Evolutionary conservation across 306 rosid genomes (phyloP).

Genomic region (Amphicarpaea edgeworthii): DNA sequence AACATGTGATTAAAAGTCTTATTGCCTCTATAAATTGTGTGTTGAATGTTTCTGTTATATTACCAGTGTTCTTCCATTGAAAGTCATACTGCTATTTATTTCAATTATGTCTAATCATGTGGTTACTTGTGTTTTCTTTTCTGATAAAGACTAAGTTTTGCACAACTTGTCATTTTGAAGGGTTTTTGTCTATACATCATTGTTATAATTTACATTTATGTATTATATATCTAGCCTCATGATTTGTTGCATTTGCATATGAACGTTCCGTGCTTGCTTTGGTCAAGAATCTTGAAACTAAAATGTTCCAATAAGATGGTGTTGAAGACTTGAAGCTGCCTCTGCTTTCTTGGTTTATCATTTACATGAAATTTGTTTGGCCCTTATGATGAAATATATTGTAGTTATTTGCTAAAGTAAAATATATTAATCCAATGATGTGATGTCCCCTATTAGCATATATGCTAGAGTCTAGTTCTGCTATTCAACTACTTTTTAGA

Average conservation of each 20-base stretch:
- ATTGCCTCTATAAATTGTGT: constrained; percentile 14
- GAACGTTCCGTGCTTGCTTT: neutral
- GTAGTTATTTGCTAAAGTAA: constrained; percentile 28
- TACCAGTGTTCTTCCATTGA: constrained; percentile 19
- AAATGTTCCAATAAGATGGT: constrained; percentile 20
- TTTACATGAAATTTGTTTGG: neutral
- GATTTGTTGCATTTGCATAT: constrained; percentile 30
- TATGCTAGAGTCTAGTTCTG: constrained; percentile 26
- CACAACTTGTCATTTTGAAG: neutral
- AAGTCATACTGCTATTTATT: constrained; percentile 29
- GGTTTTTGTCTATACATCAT: too few relatives aligned
- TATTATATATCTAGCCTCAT: neutral
- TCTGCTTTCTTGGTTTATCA: constrained; percentile 7
- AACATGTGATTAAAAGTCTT: constrained; percentile 1
- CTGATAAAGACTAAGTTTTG: neutral
- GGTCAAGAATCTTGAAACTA: constrained; percentile 27
- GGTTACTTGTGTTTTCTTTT: constrained; percentile 24
- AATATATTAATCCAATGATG: constrained; percentile 10
- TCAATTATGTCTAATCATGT: constrained; percentile 7
- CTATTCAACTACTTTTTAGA: constrained; percentile 22
- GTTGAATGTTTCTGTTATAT: constrained; percentile 27
- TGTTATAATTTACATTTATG: too few relatives aligned
- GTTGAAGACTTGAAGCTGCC: constrained; percentile 30
- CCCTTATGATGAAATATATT: constrained; percentile 17
- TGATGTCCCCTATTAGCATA: constrained; percentile 28